A percentile compares a stretch with the other conserved stretches of the same genome.
phyloP scores from a whole-genome alignment of 2,329 filamentous ascomycete species.

The Dryadomyces sulphureus region DNA sequence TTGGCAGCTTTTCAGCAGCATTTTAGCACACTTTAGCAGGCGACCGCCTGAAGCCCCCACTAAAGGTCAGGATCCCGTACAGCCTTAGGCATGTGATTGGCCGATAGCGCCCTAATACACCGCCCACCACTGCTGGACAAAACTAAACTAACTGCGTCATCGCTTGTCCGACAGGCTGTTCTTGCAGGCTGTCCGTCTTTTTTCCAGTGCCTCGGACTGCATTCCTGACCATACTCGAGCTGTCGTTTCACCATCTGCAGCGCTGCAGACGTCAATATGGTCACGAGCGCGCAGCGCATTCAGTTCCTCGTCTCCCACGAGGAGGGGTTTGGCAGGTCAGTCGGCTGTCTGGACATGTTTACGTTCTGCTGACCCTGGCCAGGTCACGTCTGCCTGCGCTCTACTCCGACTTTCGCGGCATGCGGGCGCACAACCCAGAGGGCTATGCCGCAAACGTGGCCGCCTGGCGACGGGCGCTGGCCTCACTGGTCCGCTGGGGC shows the following conservation, averaged over 20 bases:
- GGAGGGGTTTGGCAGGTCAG: conserved; percentile 10
- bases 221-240: not conserved
- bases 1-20: too few relatives aligned
- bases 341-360: not conserved
- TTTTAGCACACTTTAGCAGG: not conserved
- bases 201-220: not conserved
- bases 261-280: conserved; percentile 4
- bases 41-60: not conserved
- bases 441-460: conserved; percentile 18
- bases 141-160: not conserved
- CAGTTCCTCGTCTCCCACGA: conserved; percentile 10
- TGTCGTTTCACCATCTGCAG: not conserved
- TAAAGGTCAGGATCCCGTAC: too few relatives aligned
- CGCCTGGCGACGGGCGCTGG: conserved; percentile 20
- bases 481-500: conserved; percentile 17
- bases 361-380: not conserved
- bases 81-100: not conserved
- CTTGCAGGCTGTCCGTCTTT: not conserved
- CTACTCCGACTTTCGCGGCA: conserved; percentile 15
- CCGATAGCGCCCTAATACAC: not conserved
- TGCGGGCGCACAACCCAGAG: conserved; percentile 14
- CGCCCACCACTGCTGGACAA: not conserved
- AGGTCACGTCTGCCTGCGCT: conserved; percentile 14
- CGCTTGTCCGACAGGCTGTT: not conserved
- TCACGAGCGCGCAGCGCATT: conserved; percentile 11